Percentiles rank a stretch among this genome's conserved stretches.
Evolutionary conservation across 768 basidiomycete genomes (phyloP).

Genomic region (Tricholoma bakamatsutake): DNA sequence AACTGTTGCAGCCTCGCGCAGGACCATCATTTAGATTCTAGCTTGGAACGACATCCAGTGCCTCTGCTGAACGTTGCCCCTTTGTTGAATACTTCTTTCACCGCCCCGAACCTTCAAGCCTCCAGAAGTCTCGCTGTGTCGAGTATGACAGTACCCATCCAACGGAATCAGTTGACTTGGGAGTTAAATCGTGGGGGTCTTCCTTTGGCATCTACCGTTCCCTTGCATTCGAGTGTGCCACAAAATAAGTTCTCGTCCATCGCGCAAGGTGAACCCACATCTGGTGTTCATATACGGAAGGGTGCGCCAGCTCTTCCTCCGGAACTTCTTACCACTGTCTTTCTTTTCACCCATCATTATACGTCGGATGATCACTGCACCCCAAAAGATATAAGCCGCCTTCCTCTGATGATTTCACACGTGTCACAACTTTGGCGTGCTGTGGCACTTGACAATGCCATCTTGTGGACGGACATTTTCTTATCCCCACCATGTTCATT

Average conservation of each 20-base stretch:
- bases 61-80: too few relatives aligned
- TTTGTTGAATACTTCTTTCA: too few relatives aligned
- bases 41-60: not conserved
- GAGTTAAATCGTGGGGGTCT: too few relatives aligned
- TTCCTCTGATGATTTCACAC: not conserved
- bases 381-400: not conserved
- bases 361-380: not conserved
- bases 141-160: too few relatives aligned
- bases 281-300: not conserved
- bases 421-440: conserved; percentile 1
- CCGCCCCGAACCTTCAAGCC: too few relatives aligned
- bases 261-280: too few relatives aligned
- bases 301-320: not conserved
- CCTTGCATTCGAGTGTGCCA: too few relatives aligned
- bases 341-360: not conserved
- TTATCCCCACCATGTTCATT: conserved; percentile 1
- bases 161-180: too few relatives aligned
- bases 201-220: too few relatives aligned
- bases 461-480: not conserved
- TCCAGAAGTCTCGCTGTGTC: too few relatives aligned
- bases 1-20: not conserved
- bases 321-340: not conserved
- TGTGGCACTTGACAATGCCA: not conserved
- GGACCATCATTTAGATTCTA: not conserved
- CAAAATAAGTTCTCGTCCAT: too few relatives aligned